These are phyloP conservation scores for Microcera coccophila DNA, from an alignment of 2,329 filamentous ascomycete species.

Conservation along the genomic window DNA sequence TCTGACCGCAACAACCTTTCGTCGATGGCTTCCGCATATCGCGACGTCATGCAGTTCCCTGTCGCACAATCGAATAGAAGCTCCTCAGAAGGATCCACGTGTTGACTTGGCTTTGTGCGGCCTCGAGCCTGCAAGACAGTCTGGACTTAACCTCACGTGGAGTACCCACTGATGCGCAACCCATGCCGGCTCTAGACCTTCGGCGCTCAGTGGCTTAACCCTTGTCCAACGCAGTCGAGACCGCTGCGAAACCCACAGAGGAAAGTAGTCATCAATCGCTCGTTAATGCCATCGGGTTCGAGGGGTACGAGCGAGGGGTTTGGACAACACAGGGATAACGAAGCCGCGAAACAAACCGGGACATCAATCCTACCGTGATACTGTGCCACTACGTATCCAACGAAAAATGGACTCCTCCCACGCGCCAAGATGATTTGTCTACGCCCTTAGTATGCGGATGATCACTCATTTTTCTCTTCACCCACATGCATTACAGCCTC, in stretches of 20 bases:
- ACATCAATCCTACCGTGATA: slow-evolving; percentile 15
- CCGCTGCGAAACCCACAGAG: slow-evolving; percentile 15
- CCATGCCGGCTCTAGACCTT: slow-evolving; percentile 25
- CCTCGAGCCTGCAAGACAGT: slow-evolving; percentile 23
- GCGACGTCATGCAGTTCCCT: slow-evolving; percentile 12
- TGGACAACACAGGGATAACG: too few relatives aligned
- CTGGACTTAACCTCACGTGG: slow-evolving; percentile 26
- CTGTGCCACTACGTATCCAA: slow-evolving; percentile 19
- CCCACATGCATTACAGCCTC: slow-evolving; percentile 17
- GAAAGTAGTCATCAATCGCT: slow-evolving; percentile 16
- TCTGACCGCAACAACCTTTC: slow-evolving; percentile 13
- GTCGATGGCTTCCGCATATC: slow-evolving; percentile 1
- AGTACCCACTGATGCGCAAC: slow-evolving; percentile 30
- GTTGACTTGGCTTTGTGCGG: slow-evolving; percentile 24
- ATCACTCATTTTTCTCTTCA: slow-evolving; percentile 23
- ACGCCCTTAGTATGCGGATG: slow-evolving; percentile 19
- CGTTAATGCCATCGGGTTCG: too few relatives aligned
- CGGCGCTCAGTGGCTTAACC: slow-evolving; percentile 23
- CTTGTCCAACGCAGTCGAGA: slow-evolving; percentile 22
- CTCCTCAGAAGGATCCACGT: slow-evolving; percentile 27
- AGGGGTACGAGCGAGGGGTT: too few relatives aligned
- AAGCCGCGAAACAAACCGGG: slow-evolving; percentile 4
- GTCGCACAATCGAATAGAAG: slow-evolving; percentile 26
- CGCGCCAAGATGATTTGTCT: slow-evolving; percentile 12
- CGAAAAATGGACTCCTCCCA: slow-evolving; percentile 16